A percentile compares a stretch with the other conserved stretches of the same genome.
Conservation (phyloP, 495 filamentous ascomycete genomes). For the Aspergillus bridgeri region DNA sequence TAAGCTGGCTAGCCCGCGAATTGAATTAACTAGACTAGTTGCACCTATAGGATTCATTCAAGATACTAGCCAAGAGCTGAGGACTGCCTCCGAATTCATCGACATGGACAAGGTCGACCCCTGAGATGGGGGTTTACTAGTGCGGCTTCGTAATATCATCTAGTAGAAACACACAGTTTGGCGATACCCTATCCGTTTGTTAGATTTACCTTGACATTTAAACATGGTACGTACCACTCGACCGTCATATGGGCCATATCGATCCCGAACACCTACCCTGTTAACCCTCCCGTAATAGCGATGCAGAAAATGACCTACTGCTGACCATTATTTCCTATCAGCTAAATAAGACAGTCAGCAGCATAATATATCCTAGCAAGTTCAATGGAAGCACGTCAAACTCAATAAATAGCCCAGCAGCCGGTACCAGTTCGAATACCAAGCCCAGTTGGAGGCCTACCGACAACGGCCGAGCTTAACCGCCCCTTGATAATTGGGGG, state of each 20-base stretch:
- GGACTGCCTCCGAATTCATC: background rate
- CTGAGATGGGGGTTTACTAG: background rate
- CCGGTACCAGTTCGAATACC: background rate
- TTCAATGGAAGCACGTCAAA: background rate
- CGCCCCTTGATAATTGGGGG: background rate
- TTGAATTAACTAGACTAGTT: background rate
- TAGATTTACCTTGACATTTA: background rate
- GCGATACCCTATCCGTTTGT: background rate
- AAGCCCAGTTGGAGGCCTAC: background rate
- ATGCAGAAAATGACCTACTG: background rate
- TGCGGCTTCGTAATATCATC: background rate
- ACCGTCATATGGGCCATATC: background rate
- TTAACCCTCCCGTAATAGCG: background rate
- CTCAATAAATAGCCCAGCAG: background rate
- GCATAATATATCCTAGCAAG: background rate
- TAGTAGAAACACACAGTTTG: background rate
- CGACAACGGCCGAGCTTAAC: background rate
- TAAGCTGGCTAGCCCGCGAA: background rate
- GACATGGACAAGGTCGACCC: background rate
- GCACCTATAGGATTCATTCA: background rate
- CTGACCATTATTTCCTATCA: background rate
- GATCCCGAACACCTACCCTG: background rate
- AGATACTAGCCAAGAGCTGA: background rate
- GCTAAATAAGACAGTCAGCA: background rate
- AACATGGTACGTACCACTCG: background rate